Evolutionary conservation across 1,284 basidiomycete species (phyloP).

Genomic region (Leccinum pachyderme): DNA sequence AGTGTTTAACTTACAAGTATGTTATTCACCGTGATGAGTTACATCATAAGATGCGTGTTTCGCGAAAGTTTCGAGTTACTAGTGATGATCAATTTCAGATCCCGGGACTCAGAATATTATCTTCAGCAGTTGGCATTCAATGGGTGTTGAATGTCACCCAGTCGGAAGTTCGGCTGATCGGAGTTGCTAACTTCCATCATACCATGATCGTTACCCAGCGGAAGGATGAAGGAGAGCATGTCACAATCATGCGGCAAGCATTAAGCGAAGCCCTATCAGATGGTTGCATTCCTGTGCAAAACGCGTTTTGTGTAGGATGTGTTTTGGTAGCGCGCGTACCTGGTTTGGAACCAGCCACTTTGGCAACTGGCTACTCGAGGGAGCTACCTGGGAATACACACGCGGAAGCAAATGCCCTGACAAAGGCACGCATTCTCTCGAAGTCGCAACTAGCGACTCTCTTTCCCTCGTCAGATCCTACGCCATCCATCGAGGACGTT

Average conservation of each 20-base stretch:
- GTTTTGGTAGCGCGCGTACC: conserved; percentile 60
- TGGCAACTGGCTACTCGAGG: conserved; percentile 87
- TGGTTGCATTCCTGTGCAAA: conserved; percentile 69
- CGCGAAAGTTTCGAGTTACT: too few relatives aligned
- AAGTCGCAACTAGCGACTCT: conserved; percentile 41
- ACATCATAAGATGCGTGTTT: too few relatives aligned
- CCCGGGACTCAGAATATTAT: too few relatives aligned
- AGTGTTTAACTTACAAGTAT: not conserved
- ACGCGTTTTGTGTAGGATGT: conserved; percentile 96
- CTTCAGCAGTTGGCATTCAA: too few relatives aligned
- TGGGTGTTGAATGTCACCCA: too few relatives aligned
- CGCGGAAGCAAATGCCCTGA: conserved; percentile 92
- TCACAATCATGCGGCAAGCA: conserved; percentile 60
- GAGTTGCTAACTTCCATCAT: not conserved
- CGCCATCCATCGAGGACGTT: conserved; percentile 42
- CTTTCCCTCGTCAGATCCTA: conserved; percentile 38
- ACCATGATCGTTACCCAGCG: conserved; percentile 5
- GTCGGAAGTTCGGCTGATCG: not conserved
- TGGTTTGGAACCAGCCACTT: conserved; percentile 43
- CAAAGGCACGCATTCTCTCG: conserved; percentile 61
- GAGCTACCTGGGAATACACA: conserved; percentile 96
- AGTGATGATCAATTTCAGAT: too few relatives aligned
- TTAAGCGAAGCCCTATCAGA: conserved; percentile 60
- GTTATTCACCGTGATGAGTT: not conserved
- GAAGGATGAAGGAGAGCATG: conserved; percentile 36